Evolutionary conservation across 495 filamentous ascomycete species (phyloP), one percentile per base, ranked within the genome.

Genomic region (Penicillium crystallinum): DNA sequence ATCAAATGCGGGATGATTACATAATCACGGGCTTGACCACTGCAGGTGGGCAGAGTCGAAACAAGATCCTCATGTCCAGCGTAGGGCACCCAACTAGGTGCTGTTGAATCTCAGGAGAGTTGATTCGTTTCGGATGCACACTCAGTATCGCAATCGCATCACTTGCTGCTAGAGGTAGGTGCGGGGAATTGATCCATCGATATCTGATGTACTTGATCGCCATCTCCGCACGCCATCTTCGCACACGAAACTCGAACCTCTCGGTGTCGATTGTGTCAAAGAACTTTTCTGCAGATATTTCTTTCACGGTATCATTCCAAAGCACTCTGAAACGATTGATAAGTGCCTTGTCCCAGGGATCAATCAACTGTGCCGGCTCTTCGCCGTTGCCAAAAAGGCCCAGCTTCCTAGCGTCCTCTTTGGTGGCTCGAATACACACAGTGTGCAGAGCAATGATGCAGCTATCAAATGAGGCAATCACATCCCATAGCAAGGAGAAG

Each of bases 41-140:
- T 25, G 14, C 30, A 35, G 44, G 46, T 18, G 46, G 46, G 33
- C 46, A 48, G 14, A 48, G 46, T 48, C 46, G 47, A 50, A 50
- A 50, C 47, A 50, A 33, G 47, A 50, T 41, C 19, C 46, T 35
- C n/a, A 48, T 8, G 0, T 48, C 22, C 22, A 48, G n/a, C 2
- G 4, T 19, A 2, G 46, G 46, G 6, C 36, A 48, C 3, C 10
- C 33, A 2, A 11, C n/a, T 1, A 48, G 31, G 11, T 25, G 29
- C 14, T 29, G 1, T 29, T 19, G 22, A 7, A 14, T 15, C 3
- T 25, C 18, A 2, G 21, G n/a, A 0, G n/a, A 3, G n/a, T 38
- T 19, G 14, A 33, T 29, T 7, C 6, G n/a, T 1, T 1, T 15
- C 27, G 33, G 33, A 1, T 29, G 11, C 0, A 4, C 21, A 6